Evolutionary conservation across 495 filamentous ascomycete genomes (phyloP).

Genomic region (Aspergillus avenaceus): DNA sequence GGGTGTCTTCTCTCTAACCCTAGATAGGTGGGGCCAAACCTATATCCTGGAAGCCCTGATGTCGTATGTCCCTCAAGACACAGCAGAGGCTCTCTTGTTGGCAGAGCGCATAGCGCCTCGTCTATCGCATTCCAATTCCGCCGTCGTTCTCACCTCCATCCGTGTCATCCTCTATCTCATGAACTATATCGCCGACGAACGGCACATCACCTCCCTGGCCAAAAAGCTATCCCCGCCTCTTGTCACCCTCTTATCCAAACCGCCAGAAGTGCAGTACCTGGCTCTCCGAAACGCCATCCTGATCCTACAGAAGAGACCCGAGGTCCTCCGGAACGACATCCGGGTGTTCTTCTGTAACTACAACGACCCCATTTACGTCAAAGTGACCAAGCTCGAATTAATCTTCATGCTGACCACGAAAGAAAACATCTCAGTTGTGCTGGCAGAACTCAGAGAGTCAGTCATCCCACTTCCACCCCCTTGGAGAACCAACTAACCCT

Average conservation of each 20-base stretch:
- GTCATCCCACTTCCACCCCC: constrained; percentile 10
- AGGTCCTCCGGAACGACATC: constrained; percentile 94
- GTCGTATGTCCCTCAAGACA: constrained; percentile 95
- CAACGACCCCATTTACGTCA: constrained; percentile 99
- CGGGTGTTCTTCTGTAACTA: constrained; percentile 99
- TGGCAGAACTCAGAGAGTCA: constrained; percentile 90
- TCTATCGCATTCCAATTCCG: constrained; percentile 91
- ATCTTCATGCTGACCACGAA: constrained; percentile 99
- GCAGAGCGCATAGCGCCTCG: constrained; percentile 92
- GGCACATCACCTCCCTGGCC: constrained; percentile 83
- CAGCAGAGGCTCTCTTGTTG: constrained; percentile 77
- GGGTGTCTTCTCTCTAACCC: constrained; percentile 20
- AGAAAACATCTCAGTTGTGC: constrained; percentile 90
- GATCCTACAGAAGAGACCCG: constrained; percentile 88
- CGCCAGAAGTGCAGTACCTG: constrained; percentile 95
- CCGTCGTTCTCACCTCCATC: constrained; percentile 93
- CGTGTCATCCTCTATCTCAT: constrained; percentile 95
- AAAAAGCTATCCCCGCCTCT: constrained; percentile 93
- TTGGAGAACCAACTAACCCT: constrained; percentile 2
- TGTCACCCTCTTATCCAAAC: constrained; percentile 92
- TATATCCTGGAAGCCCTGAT: constrained; percentile 98
- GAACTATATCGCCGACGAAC: constrained; percentile 97
- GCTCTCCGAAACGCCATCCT: constrained; percentile 91
- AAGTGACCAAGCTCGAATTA: constrained; percentile 96
- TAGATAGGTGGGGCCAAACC: constrained; percentile 90